These are phyloP conservation scores for Clonostachys byssicola DNA, from an alignment of 2,329 filamentous ascomycete genomes.

Conservation along the genomic window DNA sequence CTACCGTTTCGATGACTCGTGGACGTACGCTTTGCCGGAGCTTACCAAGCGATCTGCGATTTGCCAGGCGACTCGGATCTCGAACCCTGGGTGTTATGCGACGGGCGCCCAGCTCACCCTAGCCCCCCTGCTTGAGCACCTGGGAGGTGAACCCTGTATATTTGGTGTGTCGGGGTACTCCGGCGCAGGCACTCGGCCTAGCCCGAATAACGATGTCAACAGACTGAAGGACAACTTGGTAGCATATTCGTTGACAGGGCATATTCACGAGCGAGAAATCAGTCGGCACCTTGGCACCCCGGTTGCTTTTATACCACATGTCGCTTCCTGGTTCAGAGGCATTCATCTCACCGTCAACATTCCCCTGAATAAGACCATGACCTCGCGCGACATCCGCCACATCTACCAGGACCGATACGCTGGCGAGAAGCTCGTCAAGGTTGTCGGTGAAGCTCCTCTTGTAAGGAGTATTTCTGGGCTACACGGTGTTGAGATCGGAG, in stretches of 20 bases:
- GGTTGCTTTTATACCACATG: constrained; percentile 88
- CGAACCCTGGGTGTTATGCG: constrained; percentile 93
- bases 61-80: constrained; percentile 73
- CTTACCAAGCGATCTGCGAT: constrained; percentile 74
- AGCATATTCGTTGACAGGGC: constrained; percentile 74
- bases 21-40: constrained; percentile 84
- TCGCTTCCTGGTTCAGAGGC: constrained; percentile 80
- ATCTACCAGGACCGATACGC: constrained; percentile 96
- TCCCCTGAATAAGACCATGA: constrained; percentile 81
- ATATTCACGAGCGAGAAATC: constrained; percentile 94
- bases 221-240: constrained; percentile 84
- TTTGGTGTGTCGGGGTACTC: constrained; percentile 95
- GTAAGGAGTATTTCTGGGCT: constrained; percentile 82
- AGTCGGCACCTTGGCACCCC: constrained; percentile 68
- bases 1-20: constrained; percentile 76
- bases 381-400: constrained; percentile 85
- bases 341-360: constrained; percentile 91
- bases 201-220: constrained; percentile 86
- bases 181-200: constrained; percentile 90
- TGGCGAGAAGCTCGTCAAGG: constrained; percentile 91
- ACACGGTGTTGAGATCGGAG: constrained; percentile 91
- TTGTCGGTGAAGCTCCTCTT: constrained; percentile 78
- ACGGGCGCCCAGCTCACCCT: constrained; percentile 90
- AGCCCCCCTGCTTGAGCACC: constrained; percentile 53
- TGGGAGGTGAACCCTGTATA: constrained; percentile 74